Conservation (phyloP, 352 stramenopile genomes). For the Phytophthora agathidicida region DNA sequence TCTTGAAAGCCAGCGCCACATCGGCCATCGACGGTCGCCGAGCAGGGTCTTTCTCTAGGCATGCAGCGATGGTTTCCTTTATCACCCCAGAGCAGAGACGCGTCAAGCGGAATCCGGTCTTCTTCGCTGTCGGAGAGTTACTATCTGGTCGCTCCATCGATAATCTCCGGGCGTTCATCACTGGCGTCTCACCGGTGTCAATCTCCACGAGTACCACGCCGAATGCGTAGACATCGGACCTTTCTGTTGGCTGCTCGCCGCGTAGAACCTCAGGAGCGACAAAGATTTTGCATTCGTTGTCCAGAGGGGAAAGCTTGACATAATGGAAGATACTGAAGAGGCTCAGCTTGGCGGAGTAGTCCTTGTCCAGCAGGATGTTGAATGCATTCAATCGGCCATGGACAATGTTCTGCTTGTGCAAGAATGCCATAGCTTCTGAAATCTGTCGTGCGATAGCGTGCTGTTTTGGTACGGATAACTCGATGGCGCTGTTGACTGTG, state of each 20-base stretch:
- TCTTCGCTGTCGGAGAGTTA: slow-evolving; percentile 44
- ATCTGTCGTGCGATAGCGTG: slow-evolving; percentile 74
- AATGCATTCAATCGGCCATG: slow-evolving; percentile 80
- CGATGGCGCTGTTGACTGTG: slow-evolving; percentile 39
- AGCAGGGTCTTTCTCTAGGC: slow-evolving; percentile 57
- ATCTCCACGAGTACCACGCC: slow-evolving; percentile 83
- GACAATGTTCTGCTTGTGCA: slow-evolving; percentile 76
- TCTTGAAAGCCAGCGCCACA: slow-evolving; percentile 65
- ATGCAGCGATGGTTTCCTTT: slow-evolving; percentile 69
- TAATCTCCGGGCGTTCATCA: slow-evolving; percentile 59
- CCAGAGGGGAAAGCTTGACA: slow-evolving; percentile 70
- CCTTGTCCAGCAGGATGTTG: slow-evolving; percentile 76
- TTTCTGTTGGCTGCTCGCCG: slow-evolving; percentile 72
- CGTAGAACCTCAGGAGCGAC: slow-evolving; percentile 74
- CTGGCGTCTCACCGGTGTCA: slow-evolving; percentile 68
- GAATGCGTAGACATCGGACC: slow-evolving; percentile 79
- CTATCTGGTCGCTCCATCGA: slow-evolving; percentile 36
- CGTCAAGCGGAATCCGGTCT: slow-evolving; percentile 63
- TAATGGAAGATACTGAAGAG: slow-evolving; percentile 84
- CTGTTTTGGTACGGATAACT: slow-evolving; percentile 64
- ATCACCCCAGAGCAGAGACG: slow-evolving; percentile 63
- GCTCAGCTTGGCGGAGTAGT: slow-evolving; percentile 74
- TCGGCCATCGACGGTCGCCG: slow-evolving; percentile 66
- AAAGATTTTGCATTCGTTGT: slow-evolving; percentile 71
- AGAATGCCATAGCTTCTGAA: slow-evolving; percentile 65